phyloP scores from a whole-genome alignment of 225 moss, liverwort and hornwort genomes.

The Sphagnum contortum region DNA sequence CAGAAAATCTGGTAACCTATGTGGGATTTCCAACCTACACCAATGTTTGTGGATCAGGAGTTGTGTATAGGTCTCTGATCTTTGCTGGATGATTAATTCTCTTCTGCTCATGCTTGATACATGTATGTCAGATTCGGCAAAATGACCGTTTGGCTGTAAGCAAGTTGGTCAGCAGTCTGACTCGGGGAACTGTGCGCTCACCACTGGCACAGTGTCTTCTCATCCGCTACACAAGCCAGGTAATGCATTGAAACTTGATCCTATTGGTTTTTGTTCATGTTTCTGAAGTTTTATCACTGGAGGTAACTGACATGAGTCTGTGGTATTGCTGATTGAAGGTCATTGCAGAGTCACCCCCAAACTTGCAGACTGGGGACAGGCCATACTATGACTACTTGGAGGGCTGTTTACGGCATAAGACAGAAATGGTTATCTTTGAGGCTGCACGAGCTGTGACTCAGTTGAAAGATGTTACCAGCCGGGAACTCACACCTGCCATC shows the following conservation, averaged over 20 bases:
- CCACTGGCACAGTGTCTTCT: slow-evolving; percentile 82
- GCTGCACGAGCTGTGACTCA: slow-evolving; percentile 76
- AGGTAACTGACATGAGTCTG: neutral
- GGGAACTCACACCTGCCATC: slow-evolving; percentile 83
- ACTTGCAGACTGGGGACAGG: slow-evolving; percentile 62
- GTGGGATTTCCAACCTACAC: no score
- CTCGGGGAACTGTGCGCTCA: slow-evolving; percentile 69
- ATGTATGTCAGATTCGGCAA: slow-evolving; percentile 59
- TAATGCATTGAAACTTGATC: slow-evolving; percentile 10
- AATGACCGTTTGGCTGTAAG: slow-evolving; percentile 83
- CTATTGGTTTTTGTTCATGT: neutral
- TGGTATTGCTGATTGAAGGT: slow-evolving; percentile 27
- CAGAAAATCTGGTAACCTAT: no score
- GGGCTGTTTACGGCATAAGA: slow-evolving; percentile 69
- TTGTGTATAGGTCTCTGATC: no score
- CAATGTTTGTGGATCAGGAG: no score
- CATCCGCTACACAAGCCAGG: slow-evolving; percentile 86
- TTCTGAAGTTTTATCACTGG: neutral
- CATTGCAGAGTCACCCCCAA: slow-evolving; percentile 61
- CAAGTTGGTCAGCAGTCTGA: slow-evolving; percentile 79
- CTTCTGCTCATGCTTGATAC: no score
- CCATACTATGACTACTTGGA: slow-evolving; percentile 83
- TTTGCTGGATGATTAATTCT: no score
- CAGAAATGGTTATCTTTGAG: slow-evolving; percentile 93
- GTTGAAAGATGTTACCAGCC: slow-evolving; percentile 58